Evolutionary conservation across 2,329 filamentous ascomycete genomes (phyloP).

Genomic region (Arthroderma sp.): DNA sequence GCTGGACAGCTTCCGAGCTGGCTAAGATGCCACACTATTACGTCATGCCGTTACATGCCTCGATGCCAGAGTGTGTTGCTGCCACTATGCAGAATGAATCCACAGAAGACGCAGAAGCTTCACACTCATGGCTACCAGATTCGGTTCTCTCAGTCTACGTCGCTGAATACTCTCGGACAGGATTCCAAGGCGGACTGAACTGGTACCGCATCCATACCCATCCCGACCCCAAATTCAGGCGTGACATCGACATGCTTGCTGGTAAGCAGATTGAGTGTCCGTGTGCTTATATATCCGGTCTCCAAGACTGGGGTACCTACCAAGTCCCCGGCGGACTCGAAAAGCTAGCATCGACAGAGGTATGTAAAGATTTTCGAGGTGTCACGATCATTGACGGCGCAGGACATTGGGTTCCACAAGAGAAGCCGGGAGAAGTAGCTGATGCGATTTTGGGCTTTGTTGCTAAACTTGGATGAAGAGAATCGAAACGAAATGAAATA

Average conservation of each 20-base stretch:
- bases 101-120: slow-evolving; percentile 24
- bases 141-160: slow-evolving; percentile 48
- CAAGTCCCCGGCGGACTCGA: slow-evolving; percentile 54
- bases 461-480: too few species aligned
- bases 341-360: slow-evolving; percentile 33
- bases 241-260: slow-evolving; percentile 46
- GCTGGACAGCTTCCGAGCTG: slow-evolving; percentile 46
- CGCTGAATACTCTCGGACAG: slow-evolving; percentile 46
- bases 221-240: slow-evolving; percentile 28
- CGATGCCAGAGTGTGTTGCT: slow-evolving; percentile 47
- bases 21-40: slow-evolving; percentile 54
- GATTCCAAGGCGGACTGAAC: slow-evolving; percentile 53
- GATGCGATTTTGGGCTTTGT: slow-evolving; percentile 34
- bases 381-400: slow-evolving; percentile 43
- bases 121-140: slow-evolving; percentile 42
- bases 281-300: slow-evolving; percentile 47
- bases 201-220: slow-evolving; percentile 52
- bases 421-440: slow-evolving; percentile 44
- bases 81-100: slow-evolving; percentile 44
- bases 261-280: slow-evolving; percentile 50
- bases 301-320: slow-evolving; percentile 53
- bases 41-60: slow-evolving; percentile 45
- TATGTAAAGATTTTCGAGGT: slow-evolving; percentile 42
- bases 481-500: too few species aligned
- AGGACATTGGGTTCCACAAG: slow-evolving; percentile 59